Conservation (phyloP, 2,329 filamentous ascomycete genomes). For the Fusarium heterosporum region DNA sequence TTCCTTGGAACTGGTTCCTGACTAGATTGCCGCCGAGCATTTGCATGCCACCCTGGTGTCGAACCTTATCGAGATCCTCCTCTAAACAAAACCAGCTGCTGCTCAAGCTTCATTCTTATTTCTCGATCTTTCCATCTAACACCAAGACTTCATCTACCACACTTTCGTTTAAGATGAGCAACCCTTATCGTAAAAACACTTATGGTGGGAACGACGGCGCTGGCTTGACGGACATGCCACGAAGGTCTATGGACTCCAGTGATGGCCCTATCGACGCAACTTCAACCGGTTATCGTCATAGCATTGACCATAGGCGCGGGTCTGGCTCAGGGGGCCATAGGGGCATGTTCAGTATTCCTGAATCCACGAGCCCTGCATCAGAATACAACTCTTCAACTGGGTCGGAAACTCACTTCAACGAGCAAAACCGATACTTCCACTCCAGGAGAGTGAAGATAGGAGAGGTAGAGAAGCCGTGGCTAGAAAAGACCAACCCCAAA, state of each 20-base stretch:
- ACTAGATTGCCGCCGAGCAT: constrained; percentile 1
- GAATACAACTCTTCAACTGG: constrained; percentile 61
- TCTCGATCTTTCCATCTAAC: background rate
- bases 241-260: constrained; percentile 30
- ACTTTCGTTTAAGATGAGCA: constrained; percentile 18
- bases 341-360: constrained; percentile 40
- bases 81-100: constrained; percentile 16
- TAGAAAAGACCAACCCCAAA: constrained; percentile 76
- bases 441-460: constrained; percentile 79
- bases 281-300: constrained; percentile 29
- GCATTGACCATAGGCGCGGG: constrained; percentile 19
- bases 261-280: constrained; percentile 14
- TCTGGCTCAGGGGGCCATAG: constrained; percentile 28
- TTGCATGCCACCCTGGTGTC: background rate
- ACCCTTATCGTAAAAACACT: constrained; percentile 27
- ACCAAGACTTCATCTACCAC: background rate
- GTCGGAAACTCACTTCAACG: constrained; percentile 51
- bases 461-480: constrained; percentile 81
- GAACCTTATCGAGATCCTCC: constrained; percentile 19
- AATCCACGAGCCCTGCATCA: constrained; percentile 35
- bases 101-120: background rate
- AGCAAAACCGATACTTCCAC: constrained; percentile 72
- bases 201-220: constrained; percentile 16
- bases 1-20: constrained; percentile 21
- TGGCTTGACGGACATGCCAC: constrained; percentile 17